A percentile compares a stretch with the other conserved stretches of the same genome.
phyloP scores from a whole-genome alignment of 441 rosid species.

The Arabidopsis hybrid region DNA sequence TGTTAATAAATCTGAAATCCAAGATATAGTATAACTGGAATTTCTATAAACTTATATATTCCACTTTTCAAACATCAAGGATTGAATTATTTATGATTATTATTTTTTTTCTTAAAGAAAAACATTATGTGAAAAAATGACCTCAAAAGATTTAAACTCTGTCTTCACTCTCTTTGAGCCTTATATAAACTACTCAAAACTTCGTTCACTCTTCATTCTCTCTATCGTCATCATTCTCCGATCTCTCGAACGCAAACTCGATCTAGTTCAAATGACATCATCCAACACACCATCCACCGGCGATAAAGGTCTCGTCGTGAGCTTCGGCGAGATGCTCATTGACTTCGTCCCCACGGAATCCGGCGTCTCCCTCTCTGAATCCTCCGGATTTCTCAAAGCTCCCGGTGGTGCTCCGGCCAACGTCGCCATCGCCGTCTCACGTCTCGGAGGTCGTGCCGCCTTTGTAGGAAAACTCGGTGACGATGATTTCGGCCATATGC shows the following conservation, averaged over 20 bases:
- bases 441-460: conserved; percentile 58
- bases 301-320: conserved; percentile 48
- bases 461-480: conserved; percentile 62
- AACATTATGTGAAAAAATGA: conserved; percentile 22
- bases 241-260: conserved; percentile 1
- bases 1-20: not conserved
- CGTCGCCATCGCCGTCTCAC: conserved; percentile 57
- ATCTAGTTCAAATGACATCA: conserved; percentile 46
- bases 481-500: conserved; percentile 63
- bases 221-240: conserved; percentile 6
- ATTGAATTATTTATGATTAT: not conserved
- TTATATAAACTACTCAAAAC: conserved; percentile 33
- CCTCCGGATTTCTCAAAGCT: conserved; percentile 57
- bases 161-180: conserved; percentile 28
- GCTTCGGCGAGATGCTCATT: conserved; percentile 62
- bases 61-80: not conserved
- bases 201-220: conserved; percentile 24
- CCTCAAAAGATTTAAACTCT: conserved; percentile 27
- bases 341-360: conserved; percentile 58
- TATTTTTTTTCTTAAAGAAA: not conserved
- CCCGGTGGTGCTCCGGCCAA: conserved; percentile 71
- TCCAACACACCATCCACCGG: conserved; percentile 35
- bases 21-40: not conserved
- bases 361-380: conserved; percentile 58
- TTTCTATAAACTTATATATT: conserved; percentile 17